A percentile compares a stretch with the other conserved stretches of the same genome.
Evolutionary conservation across 257 asterid species (phyloP).

Genomic region (Henckelia pumila): DNA sequence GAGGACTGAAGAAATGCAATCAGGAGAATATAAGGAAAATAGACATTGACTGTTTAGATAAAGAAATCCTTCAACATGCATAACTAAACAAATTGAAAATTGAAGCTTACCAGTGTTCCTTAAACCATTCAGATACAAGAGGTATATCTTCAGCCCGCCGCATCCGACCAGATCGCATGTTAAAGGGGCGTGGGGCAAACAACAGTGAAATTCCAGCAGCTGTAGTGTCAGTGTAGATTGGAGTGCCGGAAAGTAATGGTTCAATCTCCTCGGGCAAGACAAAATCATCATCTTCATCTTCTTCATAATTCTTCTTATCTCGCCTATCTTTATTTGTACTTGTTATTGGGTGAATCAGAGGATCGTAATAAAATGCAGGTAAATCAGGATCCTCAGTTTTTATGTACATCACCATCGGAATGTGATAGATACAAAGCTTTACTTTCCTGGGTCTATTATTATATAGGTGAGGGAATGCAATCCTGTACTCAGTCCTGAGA

Average conservation of each 20-base stretch:
- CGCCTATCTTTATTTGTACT: conserved; percentile 70
- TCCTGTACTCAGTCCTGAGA: conserved; percentile 94
- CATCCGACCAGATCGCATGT: conserved; percentile 98
- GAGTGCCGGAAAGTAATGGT: conserved; percentile 62
- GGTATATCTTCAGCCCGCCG: conserved; percentile 99
- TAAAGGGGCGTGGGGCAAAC: conserved; percentile 98
- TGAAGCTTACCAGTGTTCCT: conserved; percentile 87
- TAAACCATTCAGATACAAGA: conserved; percentile 97
- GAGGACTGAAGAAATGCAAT: conserved; percentile 59
- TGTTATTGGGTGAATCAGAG: conserved; percentile 90
- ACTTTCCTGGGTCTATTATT: conserved; percentile 96
- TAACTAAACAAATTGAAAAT: conserved; percentile 12
- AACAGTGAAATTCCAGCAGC: conserved; percentile 94
- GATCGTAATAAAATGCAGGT: conserved; percentile 96
- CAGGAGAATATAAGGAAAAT: conserved; percentile 11
- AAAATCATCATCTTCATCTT: conserved; percentile 87
- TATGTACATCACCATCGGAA: conserved; percentile 96
- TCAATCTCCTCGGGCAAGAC: conserved; percentile 82
- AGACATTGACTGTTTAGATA: not conserved
- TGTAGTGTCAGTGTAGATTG: conserved; percentile 89
- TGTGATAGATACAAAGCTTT: conserved; percentile 83
- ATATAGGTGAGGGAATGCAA: conserved; percentile 95
- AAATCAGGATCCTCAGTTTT: conserved; percentile 99
- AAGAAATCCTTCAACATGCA: not conserved
- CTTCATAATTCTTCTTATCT: conserved; percentile 69